Evolutionary conservation across 2,329 filamentous ascomycete genomes (phyloP), one percentile per base, ranked within the genome.

Genomic region (Trichoderma cornu-damae): DNA sequence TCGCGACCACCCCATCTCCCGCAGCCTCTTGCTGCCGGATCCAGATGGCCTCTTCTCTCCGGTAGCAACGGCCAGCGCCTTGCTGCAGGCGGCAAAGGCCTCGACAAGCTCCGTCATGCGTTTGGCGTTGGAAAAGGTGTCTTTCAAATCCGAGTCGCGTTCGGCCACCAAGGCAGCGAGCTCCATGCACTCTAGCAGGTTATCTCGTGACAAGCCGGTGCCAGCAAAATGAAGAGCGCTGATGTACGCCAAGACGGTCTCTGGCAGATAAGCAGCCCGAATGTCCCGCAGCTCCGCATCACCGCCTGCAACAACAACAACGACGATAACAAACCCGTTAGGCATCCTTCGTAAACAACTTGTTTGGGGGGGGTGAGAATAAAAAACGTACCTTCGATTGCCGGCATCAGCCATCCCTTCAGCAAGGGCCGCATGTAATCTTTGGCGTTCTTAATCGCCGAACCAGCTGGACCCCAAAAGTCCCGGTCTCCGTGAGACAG

Each of bases 161-260:
- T 87, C 84, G 2, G 93, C 90, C 50, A 96, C 81, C 2, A 85
- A 69, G 1, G 86, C 84, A 1, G 90, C 86, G 14, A 99, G 77
- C 59, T 96, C 89, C 88, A 99, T 93, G 65, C 87, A 89, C 67
- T 93, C 86, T 24, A 94, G 79, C 16, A 96, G 78, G 62, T 87
- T 82, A 59, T 93, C 89, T 42, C 90, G 85, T 44, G 85, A 87
- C 42, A 95, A 76, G 48, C 83, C 80, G 46, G 84, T 85, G 3
- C 90, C 90, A 0, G 88, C 87, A 67, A 88, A 88, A 69, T 95
- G 88, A 49, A 97, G 76, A 1, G 88, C 86, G 65, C 83, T 86
- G 68, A 94, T 84, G 69, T 94, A 96, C 2, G 88, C 89, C 49
- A 99, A 79, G 40, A 96, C 78, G 16, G 89, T 82, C 69, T 96